Percentiles rank a stretch among this genome's conserved stretches.
phyloP scores from a whole-genome alignment of 495 filamentous ascomycete genomes.

The Aspergillus egyptiacus region DNA sequence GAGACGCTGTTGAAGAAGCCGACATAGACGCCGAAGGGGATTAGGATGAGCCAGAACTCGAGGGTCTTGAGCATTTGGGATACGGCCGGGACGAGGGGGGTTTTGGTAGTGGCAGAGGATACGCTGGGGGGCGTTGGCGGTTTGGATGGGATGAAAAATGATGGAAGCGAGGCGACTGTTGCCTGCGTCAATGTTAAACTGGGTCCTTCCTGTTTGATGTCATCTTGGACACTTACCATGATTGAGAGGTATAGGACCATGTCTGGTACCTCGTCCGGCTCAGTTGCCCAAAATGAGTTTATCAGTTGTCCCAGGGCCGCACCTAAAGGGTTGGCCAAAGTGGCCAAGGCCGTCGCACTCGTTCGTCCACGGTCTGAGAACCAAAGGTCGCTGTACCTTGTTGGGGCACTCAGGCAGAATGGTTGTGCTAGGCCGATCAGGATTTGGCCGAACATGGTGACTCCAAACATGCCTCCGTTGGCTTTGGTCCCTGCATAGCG shows the following conservation, averaged over 20 bases:
- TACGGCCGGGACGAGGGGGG: conserved; percentile 46
- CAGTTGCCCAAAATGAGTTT: conserved; percentile 65
- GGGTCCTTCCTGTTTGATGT: not conserved
- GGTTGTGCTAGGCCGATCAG: conserved; percentile 85
- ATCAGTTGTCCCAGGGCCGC: conserved; percentile 84
- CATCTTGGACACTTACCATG: conserved; percentile 64
- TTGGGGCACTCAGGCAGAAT: conserved; percentile 84
- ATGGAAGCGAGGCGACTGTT: conserved; percentile 65
- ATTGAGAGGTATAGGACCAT: conserved; percentile 86
- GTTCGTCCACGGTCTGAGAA: conserved; percentile 81
- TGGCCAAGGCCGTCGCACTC: conserved; percentile 79
- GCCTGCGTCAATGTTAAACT: conserved; percentile 38
- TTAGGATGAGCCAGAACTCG: conserved; percentile 70
- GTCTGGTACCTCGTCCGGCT: conserved; percentile 58
- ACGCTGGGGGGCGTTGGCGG: conserved; percentile 71
- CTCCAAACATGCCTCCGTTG: conserved; percentile 57
- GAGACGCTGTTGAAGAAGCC: conserved; percentile 90
- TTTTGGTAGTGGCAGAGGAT: conserved; percentile 41
- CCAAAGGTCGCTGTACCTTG: conserved; percentile 90
- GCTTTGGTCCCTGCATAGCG: conserved; percentile 74
- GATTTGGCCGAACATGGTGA: conserved; percentile 93
- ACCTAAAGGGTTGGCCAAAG: conserved; percentile 80
- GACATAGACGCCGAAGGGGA: conserved; percentile 79
- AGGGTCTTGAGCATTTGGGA: conserved; percentile 45
- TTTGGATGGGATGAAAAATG: conserved; percentile 73